Conservation (phyloP, 1,284 basidiomycete species). For the Nidula niveotomentosa region DNA sequence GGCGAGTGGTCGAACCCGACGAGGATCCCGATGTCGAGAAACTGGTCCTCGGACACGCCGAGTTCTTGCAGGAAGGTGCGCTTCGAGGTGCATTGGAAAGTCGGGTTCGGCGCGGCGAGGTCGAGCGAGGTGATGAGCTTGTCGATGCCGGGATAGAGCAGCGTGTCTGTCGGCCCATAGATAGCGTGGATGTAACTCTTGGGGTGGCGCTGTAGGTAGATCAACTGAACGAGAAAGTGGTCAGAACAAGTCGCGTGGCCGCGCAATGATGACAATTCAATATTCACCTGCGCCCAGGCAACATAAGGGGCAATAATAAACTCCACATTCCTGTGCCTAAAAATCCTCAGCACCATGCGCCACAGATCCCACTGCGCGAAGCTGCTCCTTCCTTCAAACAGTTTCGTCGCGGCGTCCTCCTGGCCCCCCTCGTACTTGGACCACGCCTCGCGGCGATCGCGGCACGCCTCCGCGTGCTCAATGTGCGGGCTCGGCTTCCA, state of each 20-base stretch:
- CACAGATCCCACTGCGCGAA: constrained; percentile 86
- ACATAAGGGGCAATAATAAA: constrained; percentile 96
- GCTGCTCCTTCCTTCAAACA: constrained; percentile 73
- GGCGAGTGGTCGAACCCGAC: constrained; percentile 88
- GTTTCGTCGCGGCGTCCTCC: constrained; percentile 82
- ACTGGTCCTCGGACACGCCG: constrained; percentile 83
- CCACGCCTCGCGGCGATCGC: constrained; percentile 85
- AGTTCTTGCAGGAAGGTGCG: constrained; percentile 76
- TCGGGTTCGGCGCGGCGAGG: constrained; percentile 61
- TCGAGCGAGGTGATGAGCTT: constrained; percentile 89
- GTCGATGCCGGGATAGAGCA: constrained; percentile 91
- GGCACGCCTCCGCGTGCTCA: constrained; percentile 72
- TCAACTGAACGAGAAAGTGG: constrained; percentile 29
- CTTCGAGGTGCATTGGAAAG: constrained; percentile 89
- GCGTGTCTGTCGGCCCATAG: constrained; percentile 87
- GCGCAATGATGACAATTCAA: constrained; percentile 10
- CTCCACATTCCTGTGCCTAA: constrained; percentile 95
- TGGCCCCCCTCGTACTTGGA: constrained; percentile 85
- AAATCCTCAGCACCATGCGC: constrained; percentile 89
- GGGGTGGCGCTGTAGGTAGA: constrained; percentile 91
- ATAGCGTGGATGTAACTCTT: constrained; percentile 96
- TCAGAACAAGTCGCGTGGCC: constrained; percentile 2
- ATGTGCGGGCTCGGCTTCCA: constrained; percentile 57
- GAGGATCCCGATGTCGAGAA: constrained; percentile 92
- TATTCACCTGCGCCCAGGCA: constrained; percentile 86